phyloP scores from a whole-genome alignment of 1,139 yeast genomes.

The Zygotorulaspora mrakii region DNA sequence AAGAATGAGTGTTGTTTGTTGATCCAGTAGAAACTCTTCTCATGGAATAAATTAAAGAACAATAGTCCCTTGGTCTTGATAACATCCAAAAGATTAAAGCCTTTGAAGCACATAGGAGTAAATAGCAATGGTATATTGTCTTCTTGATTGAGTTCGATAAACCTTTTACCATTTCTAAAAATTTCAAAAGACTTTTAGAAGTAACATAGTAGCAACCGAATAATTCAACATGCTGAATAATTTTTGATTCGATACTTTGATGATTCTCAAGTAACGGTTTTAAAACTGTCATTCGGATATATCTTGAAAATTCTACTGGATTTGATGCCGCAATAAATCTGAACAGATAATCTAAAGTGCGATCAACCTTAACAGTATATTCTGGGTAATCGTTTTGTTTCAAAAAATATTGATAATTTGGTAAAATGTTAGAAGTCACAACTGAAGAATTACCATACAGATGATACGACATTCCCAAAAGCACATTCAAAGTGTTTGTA shows the following conservation, averaged over 20 bases:
- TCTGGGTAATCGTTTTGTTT: constrained; percentile 17
- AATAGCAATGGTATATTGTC: constrained; percentile 26
- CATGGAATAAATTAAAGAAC: constrained; percentile 14
- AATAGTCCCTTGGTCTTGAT: constrained; percentile 34
- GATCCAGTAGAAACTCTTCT: constrained; percentile 4
- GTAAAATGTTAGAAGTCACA: constrained; percentile 18
- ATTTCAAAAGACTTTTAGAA: constrained; percentile 21
- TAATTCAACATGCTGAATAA: constrained; percentile 27
- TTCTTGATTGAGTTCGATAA: constrained; percentile 25
- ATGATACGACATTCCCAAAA: constrained; percentile 21
- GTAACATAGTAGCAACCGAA: constrained; percentile 32
- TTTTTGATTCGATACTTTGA: constrained; percentile 20
- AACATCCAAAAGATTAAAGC: constrained; percentile 32
- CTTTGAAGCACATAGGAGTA: constrained; percentile 29
- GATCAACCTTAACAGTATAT: constrained; percentile 26
- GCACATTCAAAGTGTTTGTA: constrained; percentile 18
- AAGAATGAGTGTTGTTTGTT: not conserved
- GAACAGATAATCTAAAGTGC: constrained; percentile 27
- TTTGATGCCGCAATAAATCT: constrained; percentile 34
- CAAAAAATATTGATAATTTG: constrained; percentile 21
- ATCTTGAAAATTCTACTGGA: constrained; percentile 26
- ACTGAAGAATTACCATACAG: constrained; percentile 21
- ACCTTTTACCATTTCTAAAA: constrained; percentile 25
- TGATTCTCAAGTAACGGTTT: constrained; percentile 25
- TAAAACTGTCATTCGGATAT: constrained; percentile 21